phyloP scores from a whole-genome alignment of 441 rosid species.

The Rhodomyrtus psidioides region DNA sequence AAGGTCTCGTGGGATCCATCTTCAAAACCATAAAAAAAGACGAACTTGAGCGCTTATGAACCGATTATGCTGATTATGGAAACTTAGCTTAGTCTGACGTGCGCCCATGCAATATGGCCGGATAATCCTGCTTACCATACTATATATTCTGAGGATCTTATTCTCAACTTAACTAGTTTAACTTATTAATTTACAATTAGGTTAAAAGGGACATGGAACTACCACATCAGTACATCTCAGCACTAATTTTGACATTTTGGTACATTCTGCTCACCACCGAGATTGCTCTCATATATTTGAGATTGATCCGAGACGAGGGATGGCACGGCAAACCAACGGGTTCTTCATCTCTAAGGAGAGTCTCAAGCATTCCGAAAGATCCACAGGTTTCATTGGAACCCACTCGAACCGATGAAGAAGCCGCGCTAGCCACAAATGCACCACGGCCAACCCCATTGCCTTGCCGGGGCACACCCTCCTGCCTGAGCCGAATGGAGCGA shows the following conservation, averaged over 20 bases:
- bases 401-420: slow-evolving; percentile 44
- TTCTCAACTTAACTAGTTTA: not conserved
- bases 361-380: slow-evolving; percentile 40
- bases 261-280: not conserved
- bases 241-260: not conserved
- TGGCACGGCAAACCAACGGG: slow-evolving; percentile 30
- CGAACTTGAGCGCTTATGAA: not conserved
- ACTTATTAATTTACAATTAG: not conserved
- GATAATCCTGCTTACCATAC: not conserved
- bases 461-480: slow-evolving; percentile 65
- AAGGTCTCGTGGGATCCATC: not conserved
- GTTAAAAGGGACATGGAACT: not conserved
- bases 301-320: not conserved
- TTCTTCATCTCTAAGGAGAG: slow-evolving; percentile 56
- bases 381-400: slow-evolving; percentile 33
- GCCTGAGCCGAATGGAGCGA: slow-evolving; percentile 67
- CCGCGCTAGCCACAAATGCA: slow-evolving; percentile 57
- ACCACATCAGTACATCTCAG: not conserved
- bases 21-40: not conserved
- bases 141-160: not conserved
- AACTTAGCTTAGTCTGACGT: not conserved
- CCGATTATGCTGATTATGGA: not conserved
- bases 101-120: not conserved
- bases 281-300: not conserved
- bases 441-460: slow-evolving; percentile 49